phyloP scores from a whole-genome alignment of 2,329 filamentous ascomycete genomes.

The Stemphylium lycopersici region DNA sequence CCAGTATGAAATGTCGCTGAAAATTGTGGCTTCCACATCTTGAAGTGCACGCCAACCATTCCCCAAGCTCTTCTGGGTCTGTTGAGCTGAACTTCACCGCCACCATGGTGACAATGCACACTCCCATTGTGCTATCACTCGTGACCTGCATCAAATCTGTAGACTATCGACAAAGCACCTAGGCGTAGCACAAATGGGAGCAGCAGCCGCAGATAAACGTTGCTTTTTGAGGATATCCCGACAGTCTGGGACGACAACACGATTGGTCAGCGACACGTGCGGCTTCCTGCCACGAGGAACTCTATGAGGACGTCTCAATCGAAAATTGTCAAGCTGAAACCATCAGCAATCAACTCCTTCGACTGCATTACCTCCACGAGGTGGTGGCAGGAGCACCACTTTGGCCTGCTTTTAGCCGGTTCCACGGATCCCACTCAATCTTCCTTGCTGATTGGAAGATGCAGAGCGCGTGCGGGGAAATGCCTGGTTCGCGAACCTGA shows the following conservation, averaged over 20 bases:
- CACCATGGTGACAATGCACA: conserved; percentile 7
- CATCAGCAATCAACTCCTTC: not conserved
- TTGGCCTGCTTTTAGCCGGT: conserved; percentile 11
- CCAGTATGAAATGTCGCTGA: not conserved
- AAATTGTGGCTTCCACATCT: not conserved
- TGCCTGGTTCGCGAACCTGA: conserved; percentile 13
- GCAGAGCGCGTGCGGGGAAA: conserved; percentile 15
- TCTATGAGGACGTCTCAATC: not conserved
- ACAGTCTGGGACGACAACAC: not conserved
- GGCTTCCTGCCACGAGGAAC: conserved; percentile 2
- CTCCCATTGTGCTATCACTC: conserved; percentile 1
- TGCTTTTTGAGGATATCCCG: conserved; percentile 10
- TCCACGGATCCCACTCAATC: conserved; percentile 1
- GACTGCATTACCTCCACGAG: not conserved
- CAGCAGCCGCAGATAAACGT: not conserved
- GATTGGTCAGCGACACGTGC: conserved; percentile 12
- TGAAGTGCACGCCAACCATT: not conserved
- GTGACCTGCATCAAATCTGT: conserved; percentile 6
- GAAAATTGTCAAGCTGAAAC: not conserved
- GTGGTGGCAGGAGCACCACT: conserved; percentile 1
- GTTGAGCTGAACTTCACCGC: not conserved
- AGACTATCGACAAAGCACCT: not conserved
- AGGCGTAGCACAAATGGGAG: not conserved
- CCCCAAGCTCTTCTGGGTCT: not conserved
- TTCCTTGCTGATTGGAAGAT: conserved; percentile 8